phyloP scores from a whole-genome alignment of 495 filamentous ascomycete genomes.

The Neurospora tetraspora region DNA sequence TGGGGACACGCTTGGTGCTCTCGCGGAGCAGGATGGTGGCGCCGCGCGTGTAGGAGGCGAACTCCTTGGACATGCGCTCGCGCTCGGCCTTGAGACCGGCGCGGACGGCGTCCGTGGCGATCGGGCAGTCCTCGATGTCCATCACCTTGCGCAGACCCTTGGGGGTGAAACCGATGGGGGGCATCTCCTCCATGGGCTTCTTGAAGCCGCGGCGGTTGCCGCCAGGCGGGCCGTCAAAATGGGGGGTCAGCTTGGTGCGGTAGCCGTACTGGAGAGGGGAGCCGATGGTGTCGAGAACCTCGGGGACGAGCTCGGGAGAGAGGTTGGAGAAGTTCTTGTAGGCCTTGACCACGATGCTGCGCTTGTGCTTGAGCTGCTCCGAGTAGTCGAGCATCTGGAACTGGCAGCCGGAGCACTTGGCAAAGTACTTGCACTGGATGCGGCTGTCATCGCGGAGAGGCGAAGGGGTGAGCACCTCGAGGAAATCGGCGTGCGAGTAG shows the following conservation, averaged over 20 bases:
- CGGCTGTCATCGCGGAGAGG: conserved; percentile 65
- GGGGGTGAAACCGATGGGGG: conserved; percentile 81
- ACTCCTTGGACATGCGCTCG: conserved; percentile 55
- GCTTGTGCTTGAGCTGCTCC: conserved; percentile 78
- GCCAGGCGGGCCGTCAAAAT: conserved; percentile 66
- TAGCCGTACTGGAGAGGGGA: conserved; percentile 87
- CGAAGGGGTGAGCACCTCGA: conserved; percentile 65
- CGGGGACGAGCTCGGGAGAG: conserved; percentile 62
- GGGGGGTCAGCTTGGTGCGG: conserved; percentile 91
- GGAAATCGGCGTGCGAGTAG: conserved; percentile 69
- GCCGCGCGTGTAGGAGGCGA: conserved; percentile 63
- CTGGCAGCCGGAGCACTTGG: conserved; percentile 83
- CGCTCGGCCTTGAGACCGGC: conserved; percentile 67
- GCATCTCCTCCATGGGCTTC: conserved; percentile 41
- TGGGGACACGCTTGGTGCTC: conserved; percentile 60
- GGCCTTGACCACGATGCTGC: conserved; percentile 78
- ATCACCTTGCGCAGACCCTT: conserved; percentile 64
- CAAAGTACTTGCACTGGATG: conserved; percentile 77
- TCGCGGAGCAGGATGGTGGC: conserved; percentile 87
- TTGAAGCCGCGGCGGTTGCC: conserved; percentile 29
- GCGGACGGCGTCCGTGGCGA: conserved; percentile 77
- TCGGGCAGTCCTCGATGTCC: conserved; percentile 96
- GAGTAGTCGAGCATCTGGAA: conserved; percentile 93
- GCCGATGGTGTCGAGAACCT: conserved; percentile 73
- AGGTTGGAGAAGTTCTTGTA: conserved; percentile 84